Evolutionary conservation across 805 yeast genomes (phyloP).

Genomic region (Candida dajiaensis): DNA sequence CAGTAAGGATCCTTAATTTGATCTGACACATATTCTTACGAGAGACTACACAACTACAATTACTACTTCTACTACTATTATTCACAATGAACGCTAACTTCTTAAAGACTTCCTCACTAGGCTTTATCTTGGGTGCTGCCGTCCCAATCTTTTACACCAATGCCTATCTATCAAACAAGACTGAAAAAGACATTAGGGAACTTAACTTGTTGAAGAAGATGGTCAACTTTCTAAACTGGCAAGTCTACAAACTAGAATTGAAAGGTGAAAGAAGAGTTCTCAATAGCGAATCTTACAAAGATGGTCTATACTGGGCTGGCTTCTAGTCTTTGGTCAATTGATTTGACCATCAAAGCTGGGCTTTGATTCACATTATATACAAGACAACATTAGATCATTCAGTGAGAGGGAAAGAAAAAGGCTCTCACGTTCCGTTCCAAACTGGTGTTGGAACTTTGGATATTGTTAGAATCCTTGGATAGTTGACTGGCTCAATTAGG

Average conservation of each 20-base stretch:
- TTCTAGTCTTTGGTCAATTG: conserved; percentile 10
- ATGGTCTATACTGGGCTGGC: conserved; percentile 28
- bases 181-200: conserved; percentile 16
- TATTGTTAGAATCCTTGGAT: background rate
- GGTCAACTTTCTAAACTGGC: conserved; percentile 18
- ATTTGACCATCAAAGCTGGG: background rate
- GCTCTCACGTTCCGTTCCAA: background rate
- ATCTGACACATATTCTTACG: too few relatives aligned
- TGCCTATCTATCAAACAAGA: conserved; percentile 15
- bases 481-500: background rate
- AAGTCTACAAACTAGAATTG: conserved; percentile 12
- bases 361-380: background rate
- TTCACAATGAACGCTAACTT: conserved; percentile 1
- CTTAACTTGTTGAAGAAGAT: conserved; percentile 18
- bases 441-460: background rate
- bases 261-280: conserved; percentile 7
- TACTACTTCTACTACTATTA: background rate
- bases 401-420: background rate
- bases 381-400: background rate
- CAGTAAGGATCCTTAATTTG: background rate
- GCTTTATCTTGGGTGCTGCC: conserved; percentile 20
- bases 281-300: conserved; percentile 18
- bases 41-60: too few relatives aligned
- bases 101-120: conserved; percentile 18
- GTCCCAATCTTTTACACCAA: conserved; percentile 20